Percentiles rank a stretch among this genome's conserved stretches.
Conservation (phyloP, 208 protist species). For the Trypanosoma brucei region DNA sequence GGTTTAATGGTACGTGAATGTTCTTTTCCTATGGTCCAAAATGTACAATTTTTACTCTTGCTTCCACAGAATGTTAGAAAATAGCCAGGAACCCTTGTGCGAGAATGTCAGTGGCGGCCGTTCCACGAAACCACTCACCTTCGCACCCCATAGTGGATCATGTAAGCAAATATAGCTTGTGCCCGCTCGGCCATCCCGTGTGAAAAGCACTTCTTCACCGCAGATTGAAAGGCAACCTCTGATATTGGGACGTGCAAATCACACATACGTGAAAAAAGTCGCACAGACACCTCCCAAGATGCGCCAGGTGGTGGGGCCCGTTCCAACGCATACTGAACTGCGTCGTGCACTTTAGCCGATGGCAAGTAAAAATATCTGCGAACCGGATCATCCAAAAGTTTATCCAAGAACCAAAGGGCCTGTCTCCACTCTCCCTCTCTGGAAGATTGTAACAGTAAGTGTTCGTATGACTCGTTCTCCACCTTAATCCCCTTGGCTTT, state of each 20-base stretch:
- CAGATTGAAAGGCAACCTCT: slow-evolving; percentile 68
- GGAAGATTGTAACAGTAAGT: slow-evolving; percentile 44
- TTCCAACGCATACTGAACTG: slow-evolving; percentile 76
- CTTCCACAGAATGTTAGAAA: too few species aligned
- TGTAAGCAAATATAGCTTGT: slow-evolving; percentile 53
- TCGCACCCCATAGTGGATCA: slow-evolving; percentile 30
- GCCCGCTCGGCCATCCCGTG: slow-evolving; percentile 49
- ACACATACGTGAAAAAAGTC: slow-evolving; percentile 60
- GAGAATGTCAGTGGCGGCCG: too few species aligned
- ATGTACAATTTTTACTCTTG: too few species aligned
- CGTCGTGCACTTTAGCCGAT: slow-evolving; percentile 68
- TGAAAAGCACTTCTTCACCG: slow-evolving; percentile 58
- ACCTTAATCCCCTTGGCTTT: slow-evolving; percentile 17
- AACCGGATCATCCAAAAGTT: slow-evolving; percentile 38
- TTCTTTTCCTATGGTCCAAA: too few species aligned
- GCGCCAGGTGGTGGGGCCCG: slow-evolving; percentile 39
- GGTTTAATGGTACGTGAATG: too few species aligned
- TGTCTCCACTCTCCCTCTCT: slow-evolving; percentile 52
- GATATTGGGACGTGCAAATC: slow-evolving; percentile 59
- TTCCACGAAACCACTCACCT: slow-evolving; percentile 4
- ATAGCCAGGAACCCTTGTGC: too few species aligned
- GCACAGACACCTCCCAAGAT: slow-evolving; percentile 54
- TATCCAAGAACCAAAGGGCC: slow-evolving; percentile 41
- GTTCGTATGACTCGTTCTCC: slow-evolving; percentile 60
- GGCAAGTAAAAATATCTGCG: slow-evolving; percentile 42